These are phyloP conservation scores for Terfezia claveryi DNA, from an alignment of 495 filamentous ascomycete species.

Conservation along the genomic window DNA sequence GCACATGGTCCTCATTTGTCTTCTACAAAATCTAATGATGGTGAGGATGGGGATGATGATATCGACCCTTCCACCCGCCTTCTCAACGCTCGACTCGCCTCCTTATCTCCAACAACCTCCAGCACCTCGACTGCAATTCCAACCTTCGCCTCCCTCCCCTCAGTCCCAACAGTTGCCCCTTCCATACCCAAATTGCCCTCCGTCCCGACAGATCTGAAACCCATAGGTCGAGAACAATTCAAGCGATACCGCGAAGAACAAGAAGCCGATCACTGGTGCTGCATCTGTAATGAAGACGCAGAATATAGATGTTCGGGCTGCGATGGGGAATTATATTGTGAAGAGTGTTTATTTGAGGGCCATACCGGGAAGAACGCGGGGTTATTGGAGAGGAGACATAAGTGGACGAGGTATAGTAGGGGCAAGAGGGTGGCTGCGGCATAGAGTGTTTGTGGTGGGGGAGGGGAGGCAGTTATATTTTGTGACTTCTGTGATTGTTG, in stretches of 20 bases:
- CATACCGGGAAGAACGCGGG: constrained; percentile 13
- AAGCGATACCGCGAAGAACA: background rate
- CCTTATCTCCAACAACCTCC: background rate
- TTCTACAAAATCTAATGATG: background rate
- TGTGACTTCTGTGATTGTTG: too few relatives aligned
- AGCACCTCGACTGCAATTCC: constrained; percentile 1
- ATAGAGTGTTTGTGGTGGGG: too few relatives aligned
- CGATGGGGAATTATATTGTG: constrained; percentile 17
- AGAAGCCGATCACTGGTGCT: background rate
- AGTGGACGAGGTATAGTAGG: constrained; percentile 18
- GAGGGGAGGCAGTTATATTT: too few relatives aligned
- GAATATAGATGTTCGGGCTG: constrained; percentile 16
- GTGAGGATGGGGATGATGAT: background rate
- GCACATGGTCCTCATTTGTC: background rate
- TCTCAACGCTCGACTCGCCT: too few relatives aligned
- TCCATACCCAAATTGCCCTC: background rate
- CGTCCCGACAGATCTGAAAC: background rate
- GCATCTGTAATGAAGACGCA: constrained; percentile 18
- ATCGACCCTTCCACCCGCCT: constrained; percentile 5
- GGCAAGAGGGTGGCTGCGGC: constrained; percentile 1
- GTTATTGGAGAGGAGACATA: constrained; percentile 13
- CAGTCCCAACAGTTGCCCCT: constrained; percentile 1
- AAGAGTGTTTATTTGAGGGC: constrained; percentile 12
- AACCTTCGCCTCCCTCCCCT: constrained; percentile 3
- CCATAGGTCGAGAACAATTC: background rate